Conservation (phyloP, 495 filamentous ascomycete species). For the Massariosphaeria phaeospora region DNA sequence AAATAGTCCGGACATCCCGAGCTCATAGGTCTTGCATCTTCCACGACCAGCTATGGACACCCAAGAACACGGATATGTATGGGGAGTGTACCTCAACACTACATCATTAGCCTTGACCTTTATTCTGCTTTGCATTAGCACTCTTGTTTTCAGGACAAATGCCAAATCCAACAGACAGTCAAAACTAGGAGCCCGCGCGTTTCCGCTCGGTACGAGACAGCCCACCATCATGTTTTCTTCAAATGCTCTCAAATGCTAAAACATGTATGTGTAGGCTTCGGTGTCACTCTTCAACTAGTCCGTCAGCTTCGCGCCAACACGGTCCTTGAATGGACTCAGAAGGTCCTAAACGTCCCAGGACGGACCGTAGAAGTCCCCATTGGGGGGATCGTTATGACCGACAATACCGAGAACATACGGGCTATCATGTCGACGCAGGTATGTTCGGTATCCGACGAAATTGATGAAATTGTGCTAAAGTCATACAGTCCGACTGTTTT, state of each 20-base stretch:
- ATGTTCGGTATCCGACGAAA: background rate
- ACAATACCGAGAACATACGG: background rate
- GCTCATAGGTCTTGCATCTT: no score
- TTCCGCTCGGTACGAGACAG: background rate
- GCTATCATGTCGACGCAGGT: constrained; percentile 5
- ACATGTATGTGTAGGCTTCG: background rate
- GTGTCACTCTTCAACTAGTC: background rate
- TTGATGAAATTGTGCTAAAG: background rate
- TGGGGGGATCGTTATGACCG: background rate
- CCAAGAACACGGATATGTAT: background rate
- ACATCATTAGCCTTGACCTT: background rate
- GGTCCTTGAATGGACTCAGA: constrained; percentile 1
- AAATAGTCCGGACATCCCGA: no score
- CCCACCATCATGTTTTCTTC: background rate
- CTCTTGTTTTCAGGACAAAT: background rate
- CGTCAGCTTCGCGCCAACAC: background rate
- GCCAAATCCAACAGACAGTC: background rate
- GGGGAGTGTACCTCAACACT: background rate
- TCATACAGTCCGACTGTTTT: background rate
- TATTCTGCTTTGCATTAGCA: background rate
- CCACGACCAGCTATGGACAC: background rate
- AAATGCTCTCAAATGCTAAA: background rate
- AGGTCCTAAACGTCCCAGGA: background rate
- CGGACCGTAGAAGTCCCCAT: constrained; percentile 1
- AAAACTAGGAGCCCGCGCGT: background rate